phyloP scores from a whole-genome alignment of 2,329 filamentous ascomycete species.

The Aschersonia sp. region DNA sequence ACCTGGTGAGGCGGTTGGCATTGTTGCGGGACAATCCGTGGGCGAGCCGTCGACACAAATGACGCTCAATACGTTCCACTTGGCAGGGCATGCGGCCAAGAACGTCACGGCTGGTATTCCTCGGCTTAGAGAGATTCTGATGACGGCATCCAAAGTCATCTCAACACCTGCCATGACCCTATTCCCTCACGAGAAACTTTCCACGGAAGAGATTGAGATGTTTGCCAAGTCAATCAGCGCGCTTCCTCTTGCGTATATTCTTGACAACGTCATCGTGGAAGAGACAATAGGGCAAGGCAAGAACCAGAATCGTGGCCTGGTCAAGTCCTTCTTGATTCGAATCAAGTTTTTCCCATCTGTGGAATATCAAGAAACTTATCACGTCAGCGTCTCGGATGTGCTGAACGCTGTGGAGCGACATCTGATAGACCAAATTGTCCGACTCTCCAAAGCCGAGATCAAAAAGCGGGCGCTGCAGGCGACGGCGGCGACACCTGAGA shows the following conservation, averaged over 20 bases:
- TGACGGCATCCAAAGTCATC: conserved; percentile 86
- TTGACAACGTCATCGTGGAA: conserved; percentile 67
- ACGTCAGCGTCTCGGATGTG: conserved; percentile 66
- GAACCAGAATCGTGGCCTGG: conserved; percentile 52
- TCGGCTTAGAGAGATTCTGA: conserved; percentile 89
- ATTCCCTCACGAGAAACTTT: conserved; percentile 58
- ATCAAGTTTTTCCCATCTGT: conserved; percentile 71
- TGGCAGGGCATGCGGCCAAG: conserved; percentile 94
- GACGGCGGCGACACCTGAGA: conserved; percentile 60
- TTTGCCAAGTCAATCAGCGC: conserved; percentile 90
- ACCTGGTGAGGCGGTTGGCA: conserved; percentile 90
- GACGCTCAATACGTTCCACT: conserved; percentile 99
- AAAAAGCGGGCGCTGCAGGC: conserved; percentile 60
- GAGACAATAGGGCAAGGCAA: conserved; percentile 54
- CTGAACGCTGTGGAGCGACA: conserved; percentile 65
- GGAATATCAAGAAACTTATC: conserved; percentile 79
- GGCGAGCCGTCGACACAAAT: conserved; percentile 98
- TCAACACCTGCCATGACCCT: conserved; percentile 87
- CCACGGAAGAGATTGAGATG: conserved; percentile 51
- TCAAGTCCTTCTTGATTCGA: conserved; percentile 74
- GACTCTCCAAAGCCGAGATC: conserved; percentile 60
- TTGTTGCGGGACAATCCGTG: conserved; percentile 91
- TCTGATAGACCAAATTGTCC: conserved; percentile 59
- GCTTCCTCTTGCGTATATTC: conserved; percentile 67
- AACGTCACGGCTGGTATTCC: conserved; percentile 99